Evolutionary conservation across 805 yeast species (phyloP).

Genomic region (Sugiyamaella boreocaroliniensis): DNA sequence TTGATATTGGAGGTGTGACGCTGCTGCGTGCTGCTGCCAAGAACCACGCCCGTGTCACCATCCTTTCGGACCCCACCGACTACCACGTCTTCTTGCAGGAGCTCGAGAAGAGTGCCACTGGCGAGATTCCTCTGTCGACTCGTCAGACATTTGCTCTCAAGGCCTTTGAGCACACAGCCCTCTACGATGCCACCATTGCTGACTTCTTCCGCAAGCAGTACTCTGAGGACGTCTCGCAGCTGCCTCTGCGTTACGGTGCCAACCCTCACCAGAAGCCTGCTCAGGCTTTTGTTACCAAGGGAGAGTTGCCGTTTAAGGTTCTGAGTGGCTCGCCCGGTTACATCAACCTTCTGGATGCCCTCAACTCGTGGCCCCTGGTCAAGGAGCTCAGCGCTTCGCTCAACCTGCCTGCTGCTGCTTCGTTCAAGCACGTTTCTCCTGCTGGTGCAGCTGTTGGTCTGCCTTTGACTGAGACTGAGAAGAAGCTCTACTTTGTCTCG

Average conservation of each 20-base stretch:
- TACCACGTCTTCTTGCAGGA: conserved; percentile 83
- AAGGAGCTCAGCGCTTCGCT: conserved; percentile 92
- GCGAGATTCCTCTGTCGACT: conserved; percentile 64
- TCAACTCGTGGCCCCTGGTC: conserved; percentile 98
- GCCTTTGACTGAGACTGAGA: conserved; percentile 85
- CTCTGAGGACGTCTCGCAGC: conserved; percentile 80
- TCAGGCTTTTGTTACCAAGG: conserved; percentile 84
- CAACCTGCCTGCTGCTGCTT: conserved; percentile 96
- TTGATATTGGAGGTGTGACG: conserved; percentile 98
- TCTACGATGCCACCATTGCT: conserved; percentile 90
- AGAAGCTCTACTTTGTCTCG: conserved; percentile 89
- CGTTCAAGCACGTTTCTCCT: conserved; percentile 97
- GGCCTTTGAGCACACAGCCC: conserved; percentile 98
- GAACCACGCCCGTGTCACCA: conserved; percentile 94
- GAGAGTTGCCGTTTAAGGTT: conserved; percentile 90
- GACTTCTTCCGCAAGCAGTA: conserved; percentile 97
- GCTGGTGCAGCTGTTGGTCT: conserved; percentile 98
- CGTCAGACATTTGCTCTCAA: conserved; percentile 85
- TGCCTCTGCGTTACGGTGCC: conserved; percentile 96
- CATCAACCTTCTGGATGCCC: conserved; percentile 91
- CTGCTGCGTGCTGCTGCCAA: conserved; percentile 97
- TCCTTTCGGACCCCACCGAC: conserved; percentile 90
- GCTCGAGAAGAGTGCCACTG: conserved; percentile 43
- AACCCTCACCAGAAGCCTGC: conserved; percentile 99
- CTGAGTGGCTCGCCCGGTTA: conserved; percentile 95